Percentiles rank a stretch among this genome's conserved stretches.
Conservation (phyloP, 169 alveolate genomes). For the Plasmodium sp. region DNA sequence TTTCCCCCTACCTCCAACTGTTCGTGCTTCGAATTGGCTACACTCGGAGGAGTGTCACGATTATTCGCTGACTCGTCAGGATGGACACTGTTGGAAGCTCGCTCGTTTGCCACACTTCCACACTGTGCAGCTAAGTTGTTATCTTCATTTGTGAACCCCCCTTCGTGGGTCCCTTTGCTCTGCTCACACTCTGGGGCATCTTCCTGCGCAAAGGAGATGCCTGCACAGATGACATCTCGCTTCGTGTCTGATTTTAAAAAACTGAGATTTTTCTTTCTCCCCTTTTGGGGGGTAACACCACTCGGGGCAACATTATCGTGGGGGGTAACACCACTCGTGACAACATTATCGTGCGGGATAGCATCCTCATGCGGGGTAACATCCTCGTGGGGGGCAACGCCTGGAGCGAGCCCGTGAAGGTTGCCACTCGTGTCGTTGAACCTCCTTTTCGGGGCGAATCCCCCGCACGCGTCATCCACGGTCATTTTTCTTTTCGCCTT, state of each 20-base stretch:
- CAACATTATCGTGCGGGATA: not conserved
- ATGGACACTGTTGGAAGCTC: not conserved
- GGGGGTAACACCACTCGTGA: not conserved
- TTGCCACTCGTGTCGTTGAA: not conserved
- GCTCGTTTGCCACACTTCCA: not conserved
- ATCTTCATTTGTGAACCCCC: not conserved
- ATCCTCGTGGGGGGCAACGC: not conserved
- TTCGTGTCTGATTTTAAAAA: not conserved
- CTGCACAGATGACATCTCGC: not conserved
- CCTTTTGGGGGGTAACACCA: not conserved
- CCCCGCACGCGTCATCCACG: not conserved
- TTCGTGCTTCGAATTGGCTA: not conserved
- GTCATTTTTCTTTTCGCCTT: not conserved
- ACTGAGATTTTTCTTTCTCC: not conserved
- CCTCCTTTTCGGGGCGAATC: not conserved
- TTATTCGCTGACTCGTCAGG: not conserved
- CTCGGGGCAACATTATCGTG: not conserved
- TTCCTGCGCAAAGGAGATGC: not conserved
- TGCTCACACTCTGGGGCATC: not conserved
- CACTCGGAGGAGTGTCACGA: not conserved
- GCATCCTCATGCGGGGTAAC: not conserved
- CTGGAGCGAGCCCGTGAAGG: slow-evolving; percentile 1
- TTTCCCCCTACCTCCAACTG: not conserved
- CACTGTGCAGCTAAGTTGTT: not conserved
- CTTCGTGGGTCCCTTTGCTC: not conserved